Evolutionary conservation across 75 land plant species (phyloP).

Genomic region (Larix kaempferi): DNA sequence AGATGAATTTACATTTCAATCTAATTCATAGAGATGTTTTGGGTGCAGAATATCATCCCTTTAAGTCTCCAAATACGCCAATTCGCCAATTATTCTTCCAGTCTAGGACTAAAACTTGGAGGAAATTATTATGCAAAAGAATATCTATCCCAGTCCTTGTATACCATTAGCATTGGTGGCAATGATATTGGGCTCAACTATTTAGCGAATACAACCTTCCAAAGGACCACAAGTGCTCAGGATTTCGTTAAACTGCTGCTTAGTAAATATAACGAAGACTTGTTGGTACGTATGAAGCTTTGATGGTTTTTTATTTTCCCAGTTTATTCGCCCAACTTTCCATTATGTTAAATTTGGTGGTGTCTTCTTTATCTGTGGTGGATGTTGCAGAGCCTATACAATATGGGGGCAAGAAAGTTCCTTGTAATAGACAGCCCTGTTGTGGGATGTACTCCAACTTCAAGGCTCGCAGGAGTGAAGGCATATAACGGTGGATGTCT

Average conservation of each 20-base stretch:
- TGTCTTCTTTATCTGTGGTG: too few relatives aligned
- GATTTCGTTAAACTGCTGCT: background rate
- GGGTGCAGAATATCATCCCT: background rate
- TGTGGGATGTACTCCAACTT: background rate
- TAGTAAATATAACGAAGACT: background rate
- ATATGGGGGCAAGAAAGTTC: background rate
- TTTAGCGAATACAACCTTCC: conserved; percentile 15
- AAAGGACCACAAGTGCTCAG: background rate
- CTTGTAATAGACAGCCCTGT: background rate
- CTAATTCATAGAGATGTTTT: background rate
- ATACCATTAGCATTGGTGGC: conserved; percentile 25
- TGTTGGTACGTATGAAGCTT: background rate
- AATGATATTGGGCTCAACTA: conserved; percentile 37
- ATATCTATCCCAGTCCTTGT: conserved; percentile 15
- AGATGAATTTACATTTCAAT: too few relatives aligned
- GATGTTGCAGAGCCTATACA: background rate
- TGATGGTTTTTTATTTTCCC: background rate
- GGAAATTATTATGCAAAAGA: background rate
- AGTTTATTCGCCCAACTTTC: background rate
- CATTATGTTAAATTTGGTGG: background rate
- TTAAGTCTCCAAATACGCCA: background rate
- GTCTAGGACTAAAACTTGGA: background rate
- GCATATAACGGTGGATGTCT: background rate
- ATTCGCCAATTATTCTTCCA: background rate
- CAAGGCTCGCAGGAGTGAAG: background rate